A percentile compares a stretch with the other conserved stretches of the same genome.
Conservation (phyloP, 208 protist genomes). For the Phytomonas sp. region DNA sequence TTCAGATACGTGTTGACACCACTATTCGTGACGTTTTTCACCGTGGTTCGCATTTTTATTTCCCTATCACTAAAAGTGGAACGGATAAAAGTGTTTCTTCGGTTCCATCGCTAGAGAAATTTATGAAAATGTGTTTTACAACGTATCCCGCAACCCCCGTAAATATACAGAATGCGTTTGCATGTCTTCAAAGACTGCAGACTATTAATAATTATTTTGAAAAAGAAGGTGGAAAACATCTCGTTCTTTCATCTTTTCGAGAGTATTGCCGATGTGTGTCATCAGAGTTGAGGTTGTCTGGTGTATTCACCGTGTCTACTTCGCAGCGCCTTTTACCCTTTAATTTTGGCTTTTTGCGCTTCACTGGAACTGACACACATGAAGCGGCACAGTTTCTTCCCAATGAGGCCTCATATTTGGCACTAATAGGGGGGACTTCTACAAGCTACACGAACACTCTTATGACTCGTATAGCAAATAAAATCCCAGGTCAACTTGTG, state of each 20-base stretch:
- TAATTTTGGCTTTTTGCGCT: neutral
- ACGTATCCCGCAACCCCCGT: neutral
- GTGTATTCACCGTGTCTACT: neutral
- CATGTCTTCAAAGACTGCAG: neutral
- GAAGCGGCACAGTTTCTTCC: neutral
- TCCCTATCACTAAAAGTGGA: neutral
- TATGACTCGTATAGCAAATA: neutral
- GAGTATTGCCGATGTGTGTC: constrained; percentile 1
- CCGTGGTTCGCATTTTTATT: neutral
- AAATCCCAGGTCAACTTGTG: neutral
- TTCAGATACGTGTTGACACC: neutral
- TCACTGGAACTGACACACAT: neutral
- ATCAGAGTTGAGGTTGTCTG: neutral
- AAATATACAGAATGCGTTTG: constrained; percentile 2
- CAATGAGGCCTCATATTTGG: neutral
- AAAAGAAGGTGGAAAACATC: neutral
- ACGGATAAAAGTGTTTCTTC: neutral
- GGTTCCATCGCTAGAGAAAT: neutral
- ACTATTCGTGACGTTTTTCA: constrained; percentile 1
- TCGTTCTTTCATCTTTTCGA: neutral
- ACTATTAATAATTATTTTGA: neutral
- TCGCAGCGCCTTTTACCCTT: neutral
- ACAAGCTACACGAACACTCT: neutral
- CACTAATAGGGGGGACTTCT: neutral
- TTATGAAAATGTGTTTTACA: neutral